phyloP scores from a whole-genome alignment of 2,329 filamentous ascomycete genomes.

The Pestalotiopsis sp. region DNA sequence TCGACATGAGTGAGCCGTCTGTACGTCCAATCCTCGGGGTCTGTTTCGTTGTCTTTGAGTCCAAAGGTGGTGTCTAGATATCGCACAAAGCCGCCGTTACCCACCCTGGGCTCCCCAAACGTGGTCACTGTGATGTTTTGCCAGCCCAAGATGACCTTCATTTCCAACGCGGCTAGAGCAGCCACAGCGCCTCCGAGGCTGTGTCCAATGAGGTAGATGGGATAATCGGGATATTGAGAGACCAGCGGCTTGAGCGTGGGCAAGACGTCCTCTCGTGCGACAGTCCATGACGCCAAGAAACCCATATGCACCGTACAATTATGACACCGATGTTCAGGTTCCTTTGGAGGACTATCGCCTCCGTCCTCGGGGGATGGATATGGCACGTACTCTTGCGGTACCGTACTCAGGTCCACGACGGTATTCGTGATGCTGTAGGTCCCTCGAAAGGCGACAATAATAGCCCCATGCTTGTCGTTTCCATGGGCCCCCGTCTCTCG shows the following conservation, averaged over 20 bases:
- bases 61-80: conserved; percentile 59
- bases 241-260: conserved; percentile 64
- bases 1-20: conserved; percentile 82
- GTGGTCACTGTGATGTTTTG: conserved; percentile 78
- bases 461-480: conserved; percentile 37
- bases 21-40: conserved; percentile 50
- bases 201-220: conserved; percentile 82
- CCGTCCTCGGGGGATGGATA: conserved; percentile 66
- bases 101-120: conserved; percentile 82
- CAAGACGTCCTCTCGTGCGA: conserved; percentile 71
- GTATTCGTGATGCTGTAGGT: conserved; percentile 95
- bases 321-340: conserved; percentile 61
- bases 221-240: conserved; percentile 67
- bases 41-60: conserved; percentile 35
- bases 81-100: conserved; percentile 57
- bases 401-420: conserved; percentile 84
- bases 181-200: conserved; percentile 92
- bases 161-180: conserved; percentile 81
- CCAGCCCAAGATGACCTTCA: conserved; percentile 73
- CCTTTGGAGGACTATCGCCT: conserved; percentile 32
- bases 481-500: conserved; percentile 11
- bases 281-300: conserved; percentile 83
- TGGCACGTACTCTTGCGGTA: conserved; percentile 88
- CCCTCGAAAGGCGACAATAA: conserved; percentile 88
- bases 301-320: conserved; percentile 94